Evolutionary conservation across 2,329 filamentous ascomycete species (phyloP).

Genomic region (Geosmithia flava): DNA sequence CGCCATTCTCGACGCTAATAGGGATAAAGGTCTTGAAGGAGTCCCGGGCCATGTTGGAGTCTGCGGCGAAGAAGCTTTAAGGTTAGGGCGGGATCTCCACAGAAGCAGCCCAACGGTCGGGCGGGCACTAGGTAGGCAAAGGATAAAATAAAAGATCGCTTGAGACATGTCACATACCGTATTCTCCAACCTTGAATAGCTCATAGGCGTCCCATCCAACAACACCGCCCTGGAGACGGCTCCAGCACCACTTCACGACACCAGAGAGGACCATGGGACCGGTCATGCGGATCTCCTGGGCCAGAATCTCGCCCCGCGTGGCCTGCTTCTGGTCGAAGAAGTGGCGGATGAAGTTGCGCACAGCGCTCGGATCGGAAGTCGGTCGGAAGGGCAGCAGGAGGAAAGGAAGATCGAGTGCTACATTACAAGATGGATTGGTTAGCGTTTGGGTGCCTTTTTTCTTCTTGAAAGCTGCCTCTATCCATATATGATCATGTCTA

Average conservation of each 20-base stretch:
- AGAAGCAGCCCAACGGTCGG: background rate
- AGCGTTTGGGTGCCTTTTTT: background rate
- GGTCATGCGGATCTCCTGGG: conserved; percentile 80
- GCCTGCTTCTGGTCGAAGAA: conserved; percentile 66
- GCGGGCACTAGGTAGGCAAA: background rate
- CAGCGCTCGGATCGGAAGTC: conserved; percentile 80
- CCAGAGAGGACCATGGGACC: conserved; percentile 93
- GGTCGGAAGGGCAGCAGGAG: conserved; percentile 89
- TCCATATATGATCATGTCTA: background rate
- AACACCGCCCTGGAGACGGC: conserved; percentile 76
- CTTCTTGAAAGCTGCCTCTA: background rate
- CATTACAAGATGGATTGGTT: conserved; percentile 4
- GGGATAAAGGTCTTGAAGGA: conserved; percentile 96
- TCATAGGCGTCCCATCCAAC: conserved; percentile 98
- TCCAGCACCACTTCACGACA: conserved; percentile 98
- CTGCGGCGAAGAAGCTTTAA: conserved; percentile 28
- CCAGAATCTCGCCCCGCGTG: conserved; percentile 56
- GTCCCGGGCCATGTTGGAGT: conserved; percentile 82
- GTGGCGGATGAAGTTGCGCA: conserved; percentile 83
- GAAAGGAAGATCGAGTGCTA: conserved; percentile 83
- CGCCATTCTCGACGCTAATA: conserved; percentile 77
- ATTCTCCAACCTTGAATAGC: conserved; percentile 86
- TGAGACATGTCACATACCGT: conserved; percentile 58
- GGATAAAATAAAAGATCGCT: background rate
- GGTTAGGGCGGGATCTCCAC: background rate